A percentile compares a stretch with the other conserved stretches of the same genome.
These are phyloP conservation scores for Alternaria arbusti DNA, from an alignment of 2,329 filamentous ascomycete genomes.

Conservation along the genomic window DNA sequence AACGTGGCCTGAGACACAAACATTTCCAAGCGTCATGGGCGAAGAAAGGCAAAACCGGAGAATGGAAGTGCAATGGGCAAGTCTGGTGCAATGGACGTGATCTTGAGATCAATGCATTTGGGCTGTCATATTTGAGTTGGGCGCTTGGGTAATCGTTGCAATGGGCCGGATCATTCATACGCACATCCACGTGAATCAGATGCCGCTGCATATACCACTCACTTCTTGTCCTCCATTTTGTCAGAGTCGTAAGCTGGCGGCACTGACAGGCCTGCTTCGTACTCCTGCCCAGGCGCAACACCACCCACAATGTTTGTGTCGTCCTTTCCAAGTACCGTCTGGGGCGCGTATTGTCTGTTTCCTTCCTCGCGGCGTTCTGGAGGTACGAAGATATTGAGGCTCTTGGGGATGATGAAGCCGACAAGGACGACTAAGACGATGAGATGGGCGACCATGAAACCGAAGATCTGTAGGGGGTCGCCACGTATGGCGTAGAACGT, in stretches of 20 bases:
- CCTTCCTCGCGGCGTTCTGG: slow-evolving; percentile 1
- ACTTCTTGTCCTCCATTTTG: not conserved
- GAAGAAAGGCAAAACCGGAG: not conserved
- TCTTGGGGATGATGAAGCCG: slow-evolving; percentile 51
- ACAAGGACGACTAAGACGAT: slow-evolving; percentile 53
- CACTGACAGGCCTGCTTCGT: not conserved
- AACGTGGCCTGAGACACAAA: not conserved
- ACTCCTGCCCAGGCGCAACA: not conserved
- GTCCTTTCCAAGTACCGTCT: not conserved
- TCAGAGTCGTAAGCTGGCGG: not conserved
- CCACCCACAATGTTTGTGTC: not conserved
- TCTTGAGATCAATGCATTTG: not conserved
- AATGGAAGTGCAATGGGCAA: not conserved
- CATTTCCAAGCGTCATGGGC: not conserved
- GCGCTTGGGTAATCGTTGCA: not conserved
- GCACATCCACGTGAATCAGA: not conserved
- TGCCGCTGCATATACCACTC: not conserved
- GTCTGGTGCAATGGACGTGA: not conserved
- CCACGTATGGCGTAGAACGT: not conserved
- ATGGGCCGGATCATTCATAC: not conserved
- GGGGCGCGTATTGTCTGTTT: not conserved
- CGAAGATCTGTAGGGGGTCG: slow-evolving; percentile 9
- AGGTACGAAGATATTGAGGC: not conserved
- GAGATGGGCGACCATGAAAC: slow-evolving; percentile 47
- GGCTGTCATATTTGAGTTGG: not conserved